phyloP scores from a whole-genome alignment of 208 protist species.

The Trypanosoma platydactyli region DNA sequence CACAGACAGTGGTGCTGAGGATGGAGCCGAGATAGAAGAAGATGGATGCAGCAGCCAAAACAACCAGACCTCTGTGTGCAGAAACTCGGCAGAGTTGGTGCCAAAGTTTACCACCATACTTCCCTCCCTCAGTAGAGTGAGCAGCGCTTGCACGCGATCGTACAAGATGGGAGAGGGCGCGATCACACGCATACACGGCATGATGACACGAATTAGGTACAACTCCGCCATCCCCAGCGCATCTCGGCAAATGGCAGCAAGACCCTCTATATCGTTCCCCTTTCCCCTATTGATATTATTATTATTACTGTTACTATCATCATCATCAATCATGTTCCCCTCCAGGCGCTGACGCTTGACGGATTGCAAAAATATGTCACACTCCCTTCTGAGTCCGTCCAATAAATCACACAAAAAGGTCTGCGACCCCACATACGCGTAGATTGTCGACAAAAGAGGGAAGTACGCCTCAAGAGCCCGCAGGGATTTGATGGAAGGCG shows the following conservation, averaged over 20 bases:
- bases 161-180: constrained; percentile 63
- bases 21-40: not conserved
- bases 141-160: constrained; percentile 46
- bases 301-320: not conserved
- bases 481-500: constrained; percentile 3
- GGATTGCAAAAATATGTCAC: constrained; percentile 2
- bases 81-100: constrained; percentile 32
- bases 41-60: constrained; percentile 16
- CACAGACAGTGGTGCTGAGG: not conserved
- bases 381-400: constrained; percentile 20
- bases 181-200: constrained; percentile 76
- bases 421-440: constrained; percentile 51
- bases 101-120: constrained; percentile 30
- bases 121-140: constrained; percentile 22
- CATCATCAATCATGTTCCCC: no score
- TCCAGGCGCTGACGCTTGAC: not conserved
- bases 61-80: constrained; percentile 33
- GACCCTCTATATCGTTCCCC: not conserved
- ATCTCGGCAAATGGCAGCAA: not conserved
- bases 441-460: constrained; percentile 37
- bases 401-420: constrained; percentile 38
- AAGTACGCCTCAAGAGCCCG: constrained; percentile 30
- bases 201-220: constrained; percentile 53
- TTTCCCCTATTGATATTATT: constrained; percentile 2
- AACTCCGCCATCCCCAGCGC: constrained; percentile 48